These are phyloP conservation scores for Astragalus membranaceus DNA, from an alignment of 306 rosid genomes.

Conservation along the genomic window DNA sequence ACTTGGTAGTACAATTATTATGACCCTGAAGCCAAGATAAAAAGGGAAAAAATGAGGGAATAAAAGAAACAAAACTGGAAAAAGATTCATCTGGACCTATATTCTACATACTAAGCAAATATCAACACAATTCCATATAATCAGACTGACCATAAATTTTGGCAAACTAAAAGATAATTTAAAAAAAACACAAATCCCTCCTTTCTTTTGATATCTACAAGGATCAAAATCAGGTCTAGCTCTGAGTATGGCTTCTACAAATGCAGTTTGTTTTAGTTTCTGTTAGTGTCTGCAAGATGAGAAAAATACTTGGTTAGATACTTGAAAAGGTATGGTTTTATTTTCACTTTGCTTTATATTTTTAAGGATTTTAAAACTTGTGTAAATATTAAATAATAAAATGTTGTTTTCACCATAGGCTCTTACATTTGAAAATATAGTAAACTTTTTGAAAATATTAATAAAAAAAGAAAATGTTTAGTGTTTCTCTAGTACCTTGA, in stretches of 20 bases:
- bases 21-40: neutral
- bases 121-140: neutral
- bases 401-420: neutral
- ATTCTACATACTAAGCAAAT: neutral
- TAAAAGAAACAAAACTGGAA: neutral
- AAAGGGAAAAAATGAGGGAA: neutral
- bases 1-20: neutral
- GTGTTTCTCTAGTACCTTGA: conserved; percentile 47
- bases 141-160: neutral
- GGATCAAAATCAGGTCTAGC: conserved; percentile 22
- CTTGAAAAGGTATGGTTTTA: no score
- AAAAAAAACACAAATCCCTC: neutral
- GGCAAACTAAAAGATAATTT: neutral
- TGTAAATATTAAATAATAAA: neutral
- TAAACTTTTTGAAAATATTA: neutral
- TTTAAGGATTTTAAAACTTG: neutral
- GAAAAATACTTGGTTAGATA: conserved; percentile 7
- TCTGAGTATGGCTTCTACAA: conserved; percentile 38
- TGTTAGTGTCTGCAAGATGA: conserved; percentile 51
- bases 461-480: neutral
- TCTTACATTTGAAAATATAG: neutral
- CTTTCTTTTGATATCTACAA: conserved; percentile 28
- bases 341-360: neutral
- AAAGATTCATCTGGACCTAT: neutral
- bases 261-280: conserved; percentile 61